These are phyloP conservation scores for Macrolepiota albuminosa DNA, from an alignment of 768 basidiomycete genomes.

Conservation along the genomic window DNA sequence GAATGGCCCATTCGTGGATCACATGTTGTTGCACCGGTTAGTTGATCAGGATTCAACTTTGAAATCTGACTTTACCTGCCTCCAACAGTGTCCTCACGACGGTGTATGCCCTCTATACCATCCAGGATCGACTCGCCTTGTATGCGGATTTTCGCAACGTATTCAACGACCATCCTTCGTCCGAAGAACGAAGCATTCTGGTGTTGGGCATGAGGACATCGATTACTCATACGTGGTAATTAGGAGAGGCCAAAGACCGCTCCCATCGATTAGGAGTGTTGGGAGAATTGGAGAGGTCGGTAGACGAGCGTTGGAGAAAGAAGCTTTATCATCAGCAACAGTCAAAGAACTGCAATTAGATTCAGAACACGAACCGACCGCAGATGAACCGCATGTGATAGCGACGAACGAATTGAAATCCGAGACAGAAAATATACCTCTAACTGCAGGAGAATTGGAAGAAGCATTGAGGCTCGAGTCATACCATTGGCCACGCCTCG, in stretches of 20 bases:
- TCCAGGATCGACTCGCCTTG: conserved; percentile 44
- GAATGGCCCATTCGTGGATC: conserved; percentile 44
- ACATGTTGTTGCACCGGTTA: conserved; percentile 87
- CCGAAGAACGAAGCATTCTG: conserved; percentile 83
- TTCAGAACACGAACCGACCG: conserved; percentile 20
- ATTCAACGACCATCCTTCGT: conserved; percentile 84
- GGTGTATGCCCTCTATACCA: conserved; percentile 71
- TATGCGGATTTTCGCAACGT: conserved; percentile 85
- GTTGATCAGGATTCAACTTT: conserved; percentile 20
- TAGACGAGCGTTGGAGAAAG: conserved; percentile 34
- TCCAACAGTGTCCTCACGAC: conserved; percentile 84
- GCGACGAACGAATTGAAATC: conserved; percentile 6
- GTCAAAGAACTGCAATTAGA: conserved; percentile 40
- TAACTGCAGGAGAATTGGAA: conserved; percentile 35
- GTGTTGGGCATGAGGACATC: conserved; percentile 79
- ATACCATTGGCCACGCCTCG: conserved; percentile 84
- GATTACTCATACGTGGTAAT: conserved; percentile 91
- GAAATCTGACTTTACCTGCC: background rate
- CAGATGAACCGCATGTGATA: conserved; percentile 6
- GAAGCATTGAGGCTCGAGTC: conserved; percentile 66
- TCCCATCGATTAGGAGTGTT: conserved; percentile 26
- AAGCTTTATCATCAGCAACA: conserved; percentile 20
- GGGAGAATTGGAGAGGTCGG: conserved; percentile 56
- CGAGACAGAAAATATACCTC: conserved; percentile 2
- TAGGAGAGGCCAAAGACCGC: conserved; percentile 70